Conservation (phyloP, 2,329 filamentous ascomycete genomes). For the Orbilia brochopaga region DNA sequence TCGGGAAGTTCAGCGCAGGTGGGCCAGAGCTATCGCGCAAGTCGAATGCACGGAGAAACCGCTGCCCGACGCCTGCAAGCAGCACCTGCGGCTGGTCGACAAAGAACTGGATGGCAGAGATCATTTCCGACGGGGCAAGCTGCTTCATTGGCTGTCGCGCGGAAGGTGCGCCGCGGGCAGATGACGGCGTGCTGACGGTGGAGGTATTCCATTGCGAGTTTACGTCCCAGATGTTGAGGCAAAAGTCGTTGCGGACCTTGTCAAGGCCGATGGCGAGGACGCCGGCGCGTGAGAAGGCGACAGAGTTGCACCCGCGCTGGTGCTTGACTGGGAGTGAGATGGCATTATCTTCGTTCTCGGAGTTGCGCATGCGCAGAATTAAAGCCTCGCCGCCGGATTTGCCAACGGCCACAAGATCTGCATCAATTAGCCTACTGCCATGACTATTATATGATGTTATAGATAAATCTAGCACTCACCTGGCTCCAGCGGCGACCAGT, state of each 20-base stretch:
- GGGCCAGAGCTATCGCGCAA: constrained; percentile 69
- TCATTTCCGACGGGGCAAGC: constrained; percentile 71
- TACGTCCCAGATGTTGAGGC: constrained; percentile 82
- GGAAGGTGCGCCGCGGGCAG: constrained; percentile 55
- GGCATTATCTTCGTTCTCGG: constrained; percentile 67
- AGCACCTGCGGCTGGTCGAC: constrained; percentile 76
- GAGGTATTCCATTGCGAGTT: constrained; percentile 65
- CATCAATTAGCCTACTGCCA: constrained; percentile 59
- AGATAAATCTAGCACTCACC: constrained; percentile 33
- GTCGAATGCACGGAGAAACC: constrained; percentile 78
- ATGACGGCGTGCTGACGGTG: constrained; percentile 53
- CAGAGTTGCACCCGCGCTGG: constrained; percentile 77
- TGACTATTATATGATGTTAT: not conserved
- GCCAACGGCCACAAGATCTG: constrained; percentile 74
- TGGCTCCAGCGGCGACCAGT: constrained; percentile 63
- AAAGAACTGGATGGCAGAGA: constrained; percentile 83
- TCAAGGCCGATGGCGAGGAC: constrained; percentile 79
- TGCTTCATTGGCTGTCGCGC: constrained; percentile 60
- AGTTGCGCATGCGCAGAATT: constrained; percentile 66
- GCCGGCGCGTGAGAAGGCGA: constrained; percentile 76
- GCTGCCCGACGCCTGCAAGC: constrained; percentile 75
- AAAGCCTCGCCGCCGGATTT: constrained; percentile 77
- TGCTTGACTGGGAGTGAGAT: constrained; percentile 75
- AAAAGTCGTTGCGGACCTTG: constrained; percentile 79
- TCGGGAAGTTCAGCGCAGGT: constrained; percentile 60